Evolutionary conservation across 2,329 filamentous ascomycete genomes (phyloP), one percentile per base, ranked within the genome.

Genomic region (Acarospora socialis): DNA sequence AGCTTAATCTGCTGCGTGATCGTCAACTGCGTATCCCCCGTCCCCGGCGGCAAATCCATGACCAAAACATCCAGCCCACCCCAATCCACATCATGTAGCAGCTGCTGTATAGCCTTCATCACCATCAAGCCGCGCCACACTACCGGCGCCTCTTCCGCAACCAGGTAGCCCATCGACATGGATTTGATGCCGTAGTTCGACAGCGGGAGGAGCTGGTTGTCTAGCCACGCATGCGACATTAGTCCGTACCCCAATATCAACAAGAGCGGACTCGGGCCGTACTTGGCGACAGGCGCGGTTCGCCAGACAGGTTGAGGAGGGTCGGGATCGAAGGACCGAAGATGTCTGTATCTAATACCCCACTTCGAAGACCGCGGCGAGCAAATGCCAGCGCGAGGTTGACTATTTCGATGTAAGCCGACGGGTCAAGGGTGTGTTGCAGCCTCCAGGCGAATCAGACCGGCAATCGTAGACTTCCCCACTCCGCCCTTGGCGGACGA

Each of bases 401-500:
- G 19, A 65, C 66, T 67, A 20, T 9, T 9, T 27, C 21, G 15
- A 10, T 19, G 7, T 7, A 7, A 10, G 13, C 18, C n/a, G 17
- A 15, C 18, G 13, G 8, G 19, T 20, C 8, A 18, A 15, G 15
- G 46, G 44, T 42, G 18, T 5, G 22, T 20, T 5, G 7, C 7
- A 9, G 22, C 29, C 21, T 10, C 7, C 19, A 19, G 12, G 19
- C 30, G 13, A 33, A 21, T 54, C 57, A 32, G 48, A 81, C 81
- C 79, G 37, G 87, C 77, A 26, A 95, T 75, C 5, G 90, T 98
- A 45, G 83, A 93, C 53, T 98, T 98, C 1, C 90, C 90, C 1
- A 98, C 90, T n/a, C 90, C 90, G 2, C 90, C 90, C 52, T 98
- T 98, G 9, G 90, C 90, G 2, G 86, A 95, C 3, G 84, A 93